Percentiles rank a stretch among this genome's conserved stretches.
These are phyloP conservation scores for Kappamyces sp. DNA, from an alignment of 192 early-diverging fungal genomes.

Conservation along the genomic window DNA sequence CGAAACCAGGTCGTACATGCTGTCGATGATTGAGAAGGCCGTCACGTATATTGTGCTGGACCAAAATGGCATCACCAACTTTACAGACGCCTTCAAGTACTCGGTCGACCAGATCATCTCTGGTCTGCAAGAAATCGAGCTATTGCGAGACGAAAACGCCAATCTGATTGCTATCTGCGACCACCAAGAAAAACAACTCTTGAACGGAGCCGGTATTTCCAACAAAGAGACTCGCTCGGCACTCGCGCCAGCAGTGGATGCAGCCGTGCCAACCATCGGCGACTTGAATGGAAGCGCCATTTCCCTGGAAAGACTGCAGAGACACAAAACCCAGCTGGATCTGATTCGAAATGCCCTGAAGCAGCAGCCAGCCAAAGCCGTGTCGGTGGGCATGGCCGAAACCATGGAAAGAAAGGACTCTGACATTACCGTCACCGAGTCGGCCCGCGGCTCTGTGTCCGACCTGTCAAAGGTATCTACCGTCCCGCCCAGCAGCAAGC, in stretches of 20 bases:
- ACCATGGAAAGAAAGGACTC: neutral
- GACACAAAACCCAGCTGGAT: neutral
- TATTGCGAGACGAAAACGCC: slow-evolving; percentile 4
- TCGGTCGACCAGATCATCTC: slow-evolving; percentile 1
- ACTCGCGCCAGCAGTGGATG: too few species aligned
- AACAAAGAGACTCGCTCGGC: too few species aligned
- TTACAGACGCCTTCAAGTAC: slow-evolving; percentile 13
- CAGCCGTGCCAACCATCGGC: neutral
- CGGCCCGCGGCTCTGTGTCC: too few species aligned
- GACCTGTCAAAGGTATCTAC: slow-evolving; percentile 13
- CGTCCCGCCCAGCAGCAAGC: slow-evolving; percentile 7
- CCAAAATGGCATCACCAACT: slow-evolving; percentile 7
- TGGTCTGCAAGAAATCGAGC: slow-evolving; percentile 4
- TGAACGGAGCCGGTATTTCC: neutral
- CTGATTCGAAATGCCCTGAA: neutral
- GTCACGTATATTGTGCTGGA: slow-evolving; percentile 12
- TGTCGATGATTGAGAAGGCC: slow-evolving; percentile 18
- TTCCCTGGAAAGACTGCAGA: neutral
- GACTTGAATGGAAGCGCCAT: neutral
- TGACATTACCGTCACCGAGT: neutral
- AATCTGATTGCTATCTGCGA: slow-evolving; percentile 1
- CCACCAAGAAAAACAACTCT: neutral
- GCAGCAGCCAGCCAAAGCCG: neutral
- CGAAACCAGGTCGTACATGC: slow-evolving; percentile 18
- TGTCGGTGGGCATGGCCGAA: neutral